These are phyloP conservation scores for Suillus luteus DNA, from an alignment of 768 basidiomycete species.

Conservation along the genomic window DNA sequence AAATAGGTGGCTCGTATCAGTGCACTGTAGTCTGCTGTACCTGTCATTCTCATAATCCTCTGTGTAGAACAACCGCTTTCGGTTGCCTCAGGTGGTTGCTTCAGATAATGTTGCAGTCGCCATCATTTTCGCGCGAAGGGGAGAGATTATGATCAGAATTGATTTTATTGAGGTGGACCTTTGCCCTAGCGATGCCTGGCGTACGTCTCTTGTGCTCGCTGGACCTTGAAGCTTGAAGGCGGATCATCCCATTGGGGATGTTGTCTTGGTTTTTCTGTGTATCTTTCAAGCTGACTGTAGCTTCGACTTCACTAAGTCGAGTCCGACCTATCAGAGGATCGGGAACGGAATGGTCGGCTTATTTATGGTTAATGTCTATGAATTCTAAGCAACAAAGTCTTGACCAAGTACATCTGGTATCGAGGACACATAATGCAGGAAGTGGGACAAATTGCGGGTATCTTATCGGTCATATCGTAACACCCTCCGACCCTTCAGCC, in stretches of 20 bases:
- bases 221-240: background rate
- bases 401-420: background rate
- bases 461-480: background rate
- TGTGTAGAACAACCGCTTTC: background rate
- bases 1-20: constrained; percentile 1
- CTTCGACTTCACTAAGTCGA: background rate
- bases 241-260: background rate
- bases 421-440: background rate
- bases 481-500: background rate
- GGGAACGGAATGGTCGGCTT: background rate
- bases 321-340: background rate
- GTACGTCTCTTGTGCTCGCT: background rate
- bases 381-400: background rate
- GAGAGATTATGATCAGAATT: no score
- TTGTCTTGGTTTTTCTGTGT: background rate
- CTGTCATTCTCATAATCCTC: background rate
- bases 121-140: background rate
- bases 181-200: background rate
- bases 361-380: background rate
- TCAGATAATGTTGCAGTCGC: background rate
- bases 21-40: constrained; percentile 5
- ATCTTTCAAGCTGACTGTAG: background rate
- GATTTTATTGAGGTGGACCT: background rate
- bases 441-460: background rate
- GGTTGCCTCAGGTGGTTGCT: background rate